Evolutionary conservation across 1,284 basidiomycete genomes (phyloP).

Genomic region (Calocybe gambosa): DNA sequence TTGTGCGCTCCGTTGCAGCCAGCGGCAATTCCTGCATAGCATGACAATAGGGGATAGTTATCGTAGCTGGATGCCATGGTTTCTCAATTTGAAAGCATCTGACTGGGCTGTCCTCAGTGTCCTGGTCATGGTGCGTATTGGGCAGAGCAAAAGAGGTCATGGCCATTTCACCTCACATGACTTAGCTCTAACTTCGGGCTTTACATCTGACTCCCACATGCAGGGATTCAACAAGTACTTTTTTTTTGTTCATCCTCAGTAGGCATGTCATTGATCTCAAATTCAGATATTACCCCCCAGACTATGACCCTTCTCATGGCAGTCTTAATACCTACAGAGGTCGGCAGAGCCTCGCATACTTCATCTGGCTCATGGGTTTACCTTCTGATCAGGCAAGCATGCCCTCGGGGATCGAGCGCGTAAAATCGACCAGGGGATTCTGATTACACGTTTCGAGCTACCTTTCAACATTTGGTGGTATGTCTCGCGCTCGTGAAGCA

Average conservation of each 20-base stretch:
- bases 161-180: no score
- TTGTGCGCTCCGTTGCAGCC: conserved; percentile 29
- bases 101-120: no score
- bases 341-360: conserved; percentile 19
- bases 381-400: conserved; percentile 71
- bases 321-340: conserved; percentile 82
- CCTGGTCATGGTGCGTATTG: no score
- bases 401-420: conserved; percentile 88
- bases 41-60: conserved; percentile 30
- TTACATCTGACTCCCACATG: conserved; percentile 19
- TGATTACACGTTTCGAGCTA: conserved; percentile 90
- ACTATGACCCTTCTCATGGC: conserved; percentile 73
- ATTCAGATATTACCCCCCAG: conserved; percentile 80
- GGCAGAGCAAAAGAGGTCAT: no score
- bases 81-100: no score
- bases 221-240: conserved; percentile 68
- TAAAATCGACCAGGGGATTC: conserved; percentile 89
- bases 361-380: background rate
- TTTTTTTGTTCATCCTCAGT: background rate
- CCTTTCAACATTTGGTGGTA: conserved; percentile 99
- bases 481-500: conserved; percentile 20
- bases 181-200: no score
- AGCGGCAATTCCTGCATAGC: conserved; percentile 36
- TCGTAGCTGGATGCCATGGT: background rate
- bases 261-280: conserved; percentile 4